These are phyloP conservation scores for Salvia rosmarinus DNA, from an alignment of 257 asterid species.

Conservation along the genomic window DNA sequence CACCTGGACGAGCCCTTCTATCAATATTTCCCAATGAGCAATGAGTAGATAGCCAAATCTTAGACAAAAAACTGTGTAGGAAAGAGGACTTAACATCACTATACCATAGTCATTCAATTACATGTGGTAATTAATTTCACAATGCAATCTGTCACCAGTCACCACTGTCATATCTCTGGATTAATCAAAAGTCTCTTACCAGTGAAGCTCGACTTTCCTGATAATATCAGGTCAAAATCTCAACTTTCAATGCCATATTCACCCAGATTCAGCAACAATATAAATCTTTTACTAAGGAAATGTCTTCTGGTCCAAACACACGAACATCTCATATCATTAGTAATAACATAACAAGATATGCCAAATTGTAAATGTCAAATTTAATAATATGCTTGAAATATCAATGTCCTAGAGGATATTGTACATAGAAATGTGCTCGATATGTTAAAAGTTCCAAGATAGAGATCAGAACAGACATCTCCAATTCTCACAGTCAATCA, in stretches of 20 bases:
- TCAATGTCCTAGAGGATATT: background rate
- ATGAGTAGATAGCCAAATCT: background rate
- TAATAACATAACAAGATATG: slow-evolving; percentile 5
- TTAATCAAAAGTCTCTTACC: too few relatives aligned
- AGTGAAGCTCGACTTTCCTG: background rate
- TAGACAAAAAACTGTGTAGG: slow-evolving; percentile 13
- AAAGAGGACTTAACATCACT: background rate
- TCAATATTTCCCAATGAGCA: slow-evolving; percentile 9
- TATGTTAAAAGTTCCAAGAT: background rate
- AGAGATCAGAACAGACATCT: slow-evolving; percentile 8
- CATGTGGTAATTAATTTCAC: slow-evolving; percentile 8
- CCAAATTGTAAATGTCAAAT: background rate
- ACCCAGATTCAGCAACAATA: background rate
- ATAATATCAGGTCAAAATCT: background rate
- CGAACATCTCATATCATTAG: background rate
- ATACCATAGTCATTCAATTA: background rate
- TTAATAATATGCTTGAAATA: background rate
- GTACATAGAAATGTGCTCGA: background rate
- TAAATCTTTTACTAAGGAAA: too few relatives aligned
- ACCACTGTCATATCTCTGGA: background rate
- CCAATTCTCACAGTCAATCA: background rate
- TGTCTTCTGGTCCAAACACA: background rate
- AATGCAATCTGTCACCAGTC: slow-evolving; percentile 19
- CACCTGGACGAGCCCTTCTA: background rate
- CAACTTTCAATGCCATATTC: background rate